Base-by-base conservation (phyloP, 225 moss, liverwort and hornwort genomes). In the Marchantia paleacea region DNA sequence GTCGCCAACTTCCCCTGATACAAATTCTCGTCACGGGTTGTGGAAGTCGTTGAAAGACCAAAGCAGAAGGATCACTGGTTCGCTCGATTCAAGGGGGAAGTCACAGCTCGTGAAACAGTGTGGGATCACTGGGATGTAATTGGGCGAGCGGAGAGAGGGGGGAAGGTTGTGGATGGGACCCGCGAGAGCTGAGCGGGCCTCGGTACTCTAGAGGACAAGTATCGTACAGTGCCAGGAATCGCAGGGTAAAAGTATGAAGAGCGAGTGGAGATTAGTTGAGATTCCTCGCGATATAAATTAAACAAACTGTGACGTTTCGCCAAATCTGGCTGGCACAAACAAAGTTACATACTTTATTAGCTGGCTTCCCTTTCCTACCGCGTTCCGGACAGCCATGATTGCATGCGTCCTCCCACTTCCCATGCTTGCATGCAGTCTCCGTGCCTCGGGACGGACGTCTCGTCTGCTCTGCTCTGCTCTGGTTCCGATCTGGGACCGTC, bases 391-490 rank as follows among this genome's bases (percentile, higher is more conserved):
- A 24, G 5, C 62, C n/a, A 62, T 62, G 62, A 62, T 62, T 62
- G 62, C 22, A 6, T n/a, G n/a, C 62, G 7, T 62, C 22, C 22
- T n/a, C 22, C 6, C 62, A 62, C 62, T 62, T 62, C 62, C 24
- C 62, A 24, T 62, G 62, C 62, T 18, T 62, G 62, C 62, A 62
- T 62, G 62, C n/a, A 62, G n/a, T 62, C n/a, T 62, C 22, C 62
- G n/a, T 62, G 19, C 61, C 61, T 61, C 19, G 61, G 61, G 14
- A 16, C 61, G 19, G 15, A 16, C 61, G 19, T 61, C 61, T 11
- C 61, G 19, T 61, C 61, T 22, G 61, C 61, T 39, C 39, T 39
- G 39, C 19, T 61, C 61, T 11, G 22, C n/a, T 62, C 58, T 55
- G 18, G 1, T n/a, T n/a, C n/a, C n/a, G n/a, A n/a, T n/a, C n/a